Base-by-base conservation (phyloP, 2,329 filamentous ascomycete species). In the Pseudocercospora cruenta region DNA sequence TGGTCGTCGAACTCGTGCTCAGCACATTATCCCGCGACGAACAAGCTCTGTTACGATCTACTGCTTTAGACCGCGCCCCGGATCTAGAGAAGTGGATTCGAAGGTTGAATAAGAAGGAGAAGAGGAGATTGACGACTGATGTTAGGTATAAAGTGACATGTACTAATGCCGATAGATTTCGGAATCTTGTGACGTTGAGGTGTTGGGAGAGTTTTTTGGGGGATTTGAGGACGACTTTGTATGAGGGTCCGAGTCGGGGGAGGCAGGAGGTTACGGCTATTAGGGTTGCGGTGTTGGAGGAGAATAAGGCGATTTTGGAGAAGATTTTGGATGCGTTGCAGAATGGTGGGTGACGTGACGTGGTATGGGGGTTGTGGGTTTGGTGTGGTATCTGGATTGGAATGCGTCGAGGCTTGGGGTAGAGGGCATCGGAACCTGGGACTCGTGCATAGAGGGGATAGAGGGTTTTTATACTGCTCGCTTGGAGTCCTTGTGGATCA, bases 191-290 rank as follows among this genome's bases (percentile, higher is more conserved):
- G 24, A 55, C 51, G 24, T 9, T 55, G 51, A 55, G 51, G 51
- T 55, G 26, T 55, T 55, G 51, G 51, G 51, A 55, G 36, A 39
- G 26, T 22, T 58, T 14, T 45, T 26, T 58, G 33, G 55, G 55
- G 12, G 55, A 58, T 43, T 43, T 58, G 55, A 58, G 55, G 55
- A 39, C 2, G 12, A n/a, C 2, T 19, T 12, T 22, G 16, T 19
- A 26, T 19, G 55, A 45, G 21, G n/a, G 12, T 22, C 2, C 36
- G 55, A 43, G 31, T 43, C 12, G 36, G n/a, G 55, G 21, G 1
- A 26, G 31, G 33, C 26, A 28, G 31, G 55, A 58, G 55, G 9
- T 58, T 28, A 58, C 31, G 19, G 24, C 31, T 22, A 43, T 58
- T 16, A 36, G 55, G 26, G 36, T 39, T 22, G 55, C 55, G 28